Percentiles rank a stretch among this genome's conserved stretches.
phyloP scores from a whole-genome alignment of 2,329 filamentous ascomycete species.

The Byssochlamys sp. region DNA sequence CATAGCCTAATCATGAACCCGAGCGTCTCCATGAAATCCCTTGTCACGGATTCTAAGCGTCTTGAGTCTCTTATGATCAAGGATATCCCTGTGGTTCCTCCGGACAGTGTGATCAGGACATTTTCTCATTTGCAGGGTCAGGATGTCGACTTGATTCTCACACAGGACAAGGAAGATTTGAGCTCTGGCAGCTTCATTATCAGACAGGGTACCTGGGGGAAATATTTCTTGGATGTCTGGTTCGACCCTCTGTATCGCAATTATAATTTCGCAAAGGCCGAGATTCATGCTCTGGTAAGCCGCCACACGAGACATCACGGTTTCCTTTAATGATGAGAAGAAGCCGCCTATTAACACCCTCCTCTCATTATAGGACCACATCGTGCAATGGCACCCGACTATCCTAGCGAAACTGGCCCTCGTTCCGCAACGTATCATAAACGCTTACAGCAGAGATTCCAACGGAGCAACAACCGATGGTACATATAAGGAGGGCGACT shows the following conservation, averaged over 20 bases:
- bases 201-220: slow-evolving; percentile 77
- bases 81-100: slow-evolving; percentile 78
- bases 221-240: slow-evolving; percentile 90
- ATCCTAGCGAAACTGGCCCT: slow-evolving; percentile 81
- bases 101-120: slow-evolving; percentile 93
- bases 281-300: slow-evolving; percentile 76
- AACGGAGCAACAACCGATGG: slow-evolving; percentile 39
- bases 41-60: slow-evolving; percentile 57
- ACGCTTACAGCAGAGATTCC: slow-evolving; percentile 58
- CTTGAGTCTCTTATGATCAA: slow-evolving; percentile 74
- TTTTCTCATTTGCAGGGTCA: slow-evolving; percentile 70
- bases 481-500: slow-evolving; percentile 71
- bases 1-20: slow-evolving; percentile 85
- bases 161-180: slow-evolving; percentile 74
- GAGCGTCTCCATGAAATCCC: slow-evolving; percentile 55
- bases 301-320: slow-evolving; percentile 17
- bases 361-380: slow-evolving; percentile 55
- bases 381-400: slow-evolving; percentile 93
- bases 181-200: slow-evolving; percentile 69
- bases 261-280: slow-evolving; percentile 94
- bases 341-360: background rate
- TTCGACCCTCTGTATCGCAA: slow-evolving; percentile 86
- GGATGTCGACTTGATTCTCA: slow-evolving; percentile 70
- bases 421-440: slow-evolving; percentile 75
- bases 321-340: background rate